Evolutionary conservation across 345 rosid genomes (phyloP), one percentile per base, ranked within the genome.

Genomic region (Pistacia vera): DNA sequence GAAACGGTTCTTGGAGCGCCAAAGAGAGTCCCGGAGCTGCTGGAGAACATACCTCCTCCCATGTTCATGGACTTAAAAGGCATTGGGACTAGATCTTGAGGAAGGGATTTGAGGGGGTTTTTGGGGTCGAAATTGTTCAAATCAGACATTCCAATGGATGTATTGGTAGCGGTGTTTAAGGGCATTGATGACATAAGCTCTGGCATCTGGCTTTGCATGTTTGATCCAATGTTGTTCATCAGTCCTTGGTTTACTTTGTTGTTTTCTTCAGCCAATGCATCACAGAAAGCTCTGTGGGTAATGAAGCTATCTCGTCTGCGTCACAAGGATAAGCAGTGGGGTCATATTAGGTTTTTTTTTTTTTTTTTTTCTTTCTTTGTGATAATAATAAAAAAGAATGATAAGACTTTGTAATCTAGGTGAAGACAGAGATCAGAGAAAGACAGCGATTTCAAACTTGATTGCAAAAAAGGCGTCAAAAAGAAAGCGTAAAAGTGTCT

Each of bases 221-320:
- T 82, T 22, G 80, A 70, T 58, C 76, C 78, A 16, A 66, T 72
- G 70, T 69, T 73, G 75, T 76, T 35, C 75, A 83, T 81, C 33
- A 81, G 66, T 51, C 82, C 89, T 82, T 89, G 90, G 86, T 88
- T 91, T 66, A 89, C 88, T 83, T 89, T 88, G 85, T 76, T 91
- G 86, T 91, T 90, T 69, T 90, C 95, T 81, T 90, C 92, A 3
- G 95, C 86, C 49, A 90, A 66, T 52, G 95, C 95, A 48, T 90
- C 95, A 36, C 95, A 90, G 69, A 90, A 90, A 2, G 95, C 95
- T 66, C 95, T 85, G 76, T 88, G 95, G 51, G 92, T 88, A 30
- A 90, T 87, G 83, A 88, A 90, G 76, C 91, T 87, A 25, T 90
- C 95, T 68, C 90, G 85, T 78, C 95, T 90, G 89, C 86, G 77